A percentile compares a stretch with the other conserved stretches of the same genome.
These are phyloP conservation scores for Murraya paniculata DNA, from an alignment of 345 rosid species.

Conservation along the genomic window DNA sequence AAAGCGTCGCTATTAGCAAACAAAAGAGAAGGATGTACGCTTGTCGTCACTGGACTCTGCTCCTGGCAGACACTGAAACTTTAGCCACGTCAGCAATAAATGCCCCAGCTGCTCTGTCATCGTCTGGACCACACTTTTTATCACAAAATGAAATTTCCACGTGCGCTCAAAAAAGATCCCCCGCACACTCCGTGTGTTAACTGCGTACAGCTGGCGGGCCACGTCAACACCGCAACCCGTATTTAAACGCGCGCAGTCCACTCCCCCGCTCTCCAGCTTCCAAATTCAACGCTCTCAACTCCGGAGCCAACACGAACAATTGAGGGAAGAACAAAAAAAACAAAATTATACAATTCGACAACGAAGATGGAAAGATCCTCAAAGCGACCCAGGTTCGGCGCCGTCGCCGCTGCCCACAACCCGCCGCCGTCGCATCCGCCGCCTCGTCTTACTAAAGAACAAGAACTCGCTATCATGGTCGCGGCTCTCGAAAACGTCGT, in stretches of 20 bases:
- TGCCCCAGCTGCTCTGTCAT: too few relatives aligned
- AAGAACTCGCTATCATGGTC: slow-evolving; percentile 68
- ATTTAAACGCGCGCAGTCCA: slow-evolving; percentile 16
- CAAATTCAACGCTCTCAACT: background rate
- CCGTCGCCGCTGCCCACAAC: background rate
- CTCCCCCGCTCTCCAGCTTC: too few relatives aligned
- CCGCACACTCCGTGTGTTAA: slow-evolving; percentile 23
- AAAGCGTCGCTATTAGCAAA: too few relatives aligned
- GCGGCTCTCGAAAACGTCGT: slow-evolving; percentile 40
- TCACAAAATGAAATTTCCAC: background rate
- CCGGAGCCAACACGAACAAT: background rate
- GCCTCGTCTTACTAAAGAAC: slow-evolving; percentile 50
- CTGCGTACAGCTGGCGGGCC: slow-evolving; percentile 21
- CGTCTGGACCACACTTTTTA: background rate
- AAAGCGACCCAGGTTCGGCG: slow-evolving; percentile 26
- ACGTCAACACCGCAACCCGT: background rate
- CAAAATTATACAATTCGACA: too few relatives aligned
- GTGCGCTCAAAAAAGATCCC: background rate
- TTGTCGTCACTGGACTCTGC: too few relatives aligned
- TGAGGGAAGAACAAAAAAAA: background rate
- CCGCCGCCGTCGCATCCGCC: slow-evolving; percentile 1
- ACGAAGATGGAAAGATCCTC: slow-evolving; percentile 33
- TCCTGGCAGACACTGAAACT: too few relatives aligned
- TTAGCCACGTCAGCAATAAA: too few relatives aligned
- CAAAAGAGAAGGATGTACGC: too few relatives aligned